Evolutionary conservation across 208 protist genomes (phyloP), one percentile per base, ranked within the genome.

Genomic region (Leishmania tarentolae): DNA sequence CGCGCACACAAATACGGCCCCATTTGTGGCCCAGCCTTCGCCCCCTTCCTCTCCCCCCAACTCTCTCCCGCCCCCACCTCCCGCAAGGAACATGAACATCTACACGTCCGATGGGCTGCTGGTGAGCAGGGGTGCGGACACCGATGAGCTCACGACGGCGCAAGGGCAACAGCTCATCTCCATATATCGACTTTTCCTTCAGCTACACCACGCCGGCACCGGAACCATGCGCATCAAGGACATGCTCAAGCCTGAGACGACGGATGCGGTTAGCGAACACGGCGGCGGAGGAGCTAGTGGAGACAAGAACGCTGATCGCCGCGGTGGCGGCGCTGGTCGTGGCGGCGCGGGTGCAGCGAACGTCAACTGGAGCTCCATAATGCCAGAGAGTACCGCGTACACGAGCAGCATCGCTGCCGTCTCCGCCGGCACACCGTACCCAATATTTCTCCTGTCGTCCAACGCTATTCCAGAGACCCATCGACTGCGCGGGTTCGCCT

Each of bases 181-280:
- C 31, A 82, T 96, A 52, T 94, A 91, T 78, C 89, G 90, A 17
- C 88, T 96, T 35, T 88, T 93, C 63, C 81, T 93, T 24, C 91
- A 88, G 8, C 82, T 96, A 17, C 93, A 94, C 72, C 75, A 86
- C 80, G 79, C 84, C 19, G 78, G 84, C 61, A 78, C 47, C 31
- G 66, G 68, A 1, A 40, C 52, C 15, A 84, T 81, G 78, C 65
- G 75, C 37, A 77, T 80, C 6, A 78, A 81, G 28, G 82, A 79
- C 65, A 83, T 83, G 84, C 28, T 85, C 53, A 73, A 59, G 65
- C 68, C 79, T 0, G 79, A 83, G n/a, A 59, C 77, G 7, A 52
- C 61, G 6, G 77, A 75, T 31, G 47, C 56, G 40, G 70, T 53
- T 44, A 9, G 44, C 59, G 69, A 73, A 2, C 70, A 47, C 59